These are phyloP conservation scores for Penicillium palitans DNA, from an alignment of 2,329 filamentous ascomycete genomes.

Conservation along the genomic window DNA sequence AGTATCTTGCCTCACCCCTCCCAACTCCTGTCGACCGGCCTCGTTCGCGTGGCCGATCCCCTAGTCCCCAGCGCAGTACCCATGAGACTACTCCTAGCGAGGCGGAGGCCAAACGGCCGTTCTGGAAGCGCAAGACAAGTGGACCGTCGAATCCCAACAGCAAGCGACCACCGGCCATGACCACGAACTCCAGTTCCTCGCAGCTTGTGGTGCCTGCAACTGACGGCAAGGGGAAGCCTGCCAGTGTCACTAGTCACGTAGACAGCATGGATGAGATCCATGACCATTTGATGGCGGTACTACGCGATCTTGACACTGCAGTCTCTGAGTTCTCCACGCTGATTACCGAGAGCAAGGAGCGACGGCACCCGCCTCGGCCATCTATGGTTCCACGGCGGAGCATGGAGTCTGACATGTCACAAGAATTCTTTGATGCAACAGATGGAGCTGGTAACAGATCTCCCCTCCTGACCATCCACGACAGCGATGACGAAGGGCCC, in stretches of 20 bases:
- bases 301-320: constrained; percentile 80
- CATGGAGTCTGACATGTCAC: constrained; percentile 75
- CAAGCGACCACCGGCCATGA: constrained; percentile 44
- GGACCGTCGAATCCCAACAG: constrained; percentile 41
- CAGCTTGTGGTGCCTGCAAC: constrained; percentile 54
- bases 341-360: constrained; percentile 74
- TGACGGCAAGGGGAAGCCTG: constrained; percentile 35
- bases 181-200: constrained; percentile 49
- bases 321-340: constrained; percentile 78
- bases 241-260: constrained; percentile 33
- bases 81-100: constrained; percentile 36
- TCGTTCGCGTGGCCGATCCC: constrained; percentile 32
- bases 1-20: constrained; percentile 46
- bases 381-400: constrained; percentile 63
- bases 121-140: constrained; percentile 90
- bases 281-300: constrained; percentile 78
- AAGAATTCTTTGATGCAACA: constrained; percentile 94
- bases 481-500: constrained; percentile 67
- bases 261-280: constrained; percentile 68
- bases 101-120: constrained; percentile 65
- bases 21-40: constrained; percentile 23
- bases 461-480: constrained; percentile 73
- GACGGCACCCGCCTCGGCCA: constrained; percentile 60
- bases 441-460: constrained; percentile 59
- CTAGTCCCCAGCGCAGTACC: constrained; percentile 34